Base-by-base conservation (phyloP, 2,329 filamentous ascomycete species). In the Alternaria brassicicola region DNA sequence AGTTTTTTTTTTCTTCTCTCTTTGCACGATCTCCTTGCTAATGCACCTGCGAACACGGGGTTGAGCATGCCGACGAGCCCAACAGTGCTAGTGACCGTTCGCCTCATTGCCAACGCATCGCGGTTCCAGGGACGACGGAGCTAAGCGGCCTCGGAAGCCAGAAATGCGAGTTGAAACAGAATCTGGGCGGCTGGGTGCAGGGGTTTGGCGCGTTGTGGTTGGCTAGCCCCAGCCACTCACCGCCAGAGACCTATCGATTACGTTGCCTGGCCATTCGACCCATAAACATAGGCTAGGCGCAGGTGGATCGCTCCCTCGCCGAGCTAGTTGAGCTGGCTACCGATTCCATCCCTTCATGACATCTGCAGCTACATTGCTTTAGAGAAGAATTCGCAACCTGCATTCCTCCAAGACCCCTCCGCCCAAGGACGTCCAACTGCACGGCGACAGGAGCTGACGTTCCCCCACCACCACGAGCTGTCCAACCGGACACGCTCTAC, bases 401-500 rank as follows among this genome's bases (percentile, higher is more conserved):
- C 38, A 47, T 48, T 53, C 31, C 31, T 21, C 41, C 8, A 55
- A 61, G 25, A 35, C 41, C 47, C 35, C 56, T 62, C 55, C 17
- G 36, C 25, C 15, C 46, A 45, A 39, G 38, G 53, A 53, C 62
- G 50, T 61, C 60, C 57, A 64, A 63, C 55, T 57, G 51, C 53
- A 53, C 63, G 61, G 57, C 63, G 63, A 63, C 63, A 61, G 63
- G 64, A 68, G 45, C 65, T 69, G 70, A 65, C 63, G 58, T 62
- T 57, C 65, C 59, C 50, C 65, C 50, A 64, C 59, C 56, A 46
- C 52, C 45, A 46, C 58, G 67, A 71, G 70, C 69, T 72, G 69
- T 74, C 71, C 71, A 55, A 70, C 68, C 61, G 71, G 73, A 64
- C 71, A 68, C 69, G 74, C 70, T 74, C 71, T 59, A 59, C 63